A percentile compares a stretch with the other conserved stretches of the same genome.
phyloP scores from a whole-genome alignment of 2,329 filamentous ascomycete genomes.

The Ascochyta fabae region DNA sequence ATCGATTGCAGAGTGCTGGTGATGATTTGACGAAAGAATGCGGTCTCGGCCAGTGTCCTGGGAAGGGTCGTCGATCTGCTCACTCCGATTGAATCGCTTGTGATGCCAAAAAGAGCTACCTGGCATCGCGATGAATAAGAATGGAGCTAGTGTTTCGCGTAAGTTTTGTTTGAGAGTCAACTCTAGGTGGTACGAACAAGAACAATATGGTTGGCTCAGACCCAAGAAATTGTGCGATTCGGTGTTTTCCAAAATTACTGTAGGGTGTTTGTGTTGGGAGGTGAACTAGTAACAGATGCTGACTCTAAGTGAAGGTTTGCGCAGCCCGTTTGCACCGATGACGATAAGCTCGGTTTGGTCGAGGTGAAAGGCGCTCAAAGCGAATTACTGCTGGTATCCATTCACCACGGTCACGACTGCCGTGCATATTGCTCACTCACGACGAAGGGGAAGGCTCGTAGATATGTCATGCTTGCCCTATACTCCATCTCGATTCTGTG shows the following conservation, averaged over 20 bases:
- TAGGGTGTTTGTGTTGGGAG: neutral
- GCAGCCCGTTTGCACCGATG: neutral
- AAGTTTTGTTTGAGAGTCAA: neutral
- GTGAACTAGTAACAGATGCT: neutral
- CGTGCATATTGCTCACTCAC: neutral
- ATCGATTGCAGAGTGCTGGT: neutral
- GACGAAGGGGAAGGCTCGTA: neutral
- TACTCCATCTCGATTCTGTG: neutral
- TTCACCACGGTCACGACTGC: neutral
- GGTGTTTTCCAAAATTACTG: neutral
- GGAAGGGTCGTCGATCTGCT: neutral
- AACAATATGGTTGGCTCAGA: neutral
- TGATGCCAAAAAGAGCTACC: neutral
- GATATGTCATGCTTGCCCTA: neutral
- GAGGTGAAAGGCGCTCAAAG: neutral
- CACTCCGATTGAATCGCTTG: neutral
- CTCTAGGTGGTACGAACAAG: neutral
- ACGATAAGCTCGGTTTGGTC: slow-evolving; percentile 1
- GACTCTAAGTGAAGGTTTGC: neutral
- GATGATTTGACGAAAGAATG: neutral
- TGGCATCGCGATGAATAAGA: neutral
- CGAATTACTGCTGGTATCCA: neutral
- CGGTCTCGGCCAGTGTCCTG: neutral
- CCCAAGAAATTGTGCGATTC: neutral
- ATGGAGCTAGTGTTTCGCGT: neutral